These are phyloP conservation scores for Jasminum sambac DNA, from an alignment of 257 asterid species.

Conservation along the genomic window DNA sequence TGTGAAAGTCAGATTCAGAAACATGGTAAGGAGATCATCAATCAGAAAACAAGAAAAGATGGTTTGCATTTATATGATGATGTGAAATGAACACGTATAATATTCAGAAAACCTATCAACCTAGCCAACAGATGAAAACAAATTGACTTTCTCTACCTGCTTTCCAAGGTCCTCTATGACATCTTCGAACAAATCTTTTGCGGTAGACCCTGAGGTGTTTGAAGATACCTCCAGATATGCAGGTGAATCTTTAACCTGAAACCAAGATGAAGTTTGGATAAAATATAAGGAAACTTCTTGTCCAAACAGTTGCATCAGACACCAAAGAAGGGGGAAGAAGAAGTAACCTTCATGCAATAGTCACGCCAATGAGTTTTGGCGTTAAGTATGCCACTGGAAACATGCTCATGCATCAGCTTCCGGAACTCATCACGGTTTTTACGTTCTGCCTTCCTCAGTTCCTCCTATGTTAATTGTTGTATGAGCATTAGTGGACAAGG, in stretches of 20 bases:
- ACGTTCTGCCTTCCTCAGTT: conserved; percentile 75
- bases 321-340: too few relatives aligned
- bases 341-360: conserved; percentile 69
- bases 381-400: conserved; percentile 60
- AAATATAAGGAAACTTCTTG: not conserved
- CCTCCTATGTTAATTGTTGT: conserved; percentile 57
- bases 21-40: conserved; percentile 7
- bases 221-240: conserved; percentile 81
- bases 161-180: conserved; percentile 84
- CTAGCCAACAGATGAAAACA: not conserved
- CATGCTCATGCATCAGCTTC: conserved; percentile 93
- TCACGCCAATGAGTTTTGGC: conserved; percentile 88
- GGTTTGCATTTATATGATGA: not conserved
- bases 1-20: not conserved
- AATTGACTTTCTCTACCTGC: conserved; percentile 48
- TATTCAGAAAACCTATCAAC: not conserved
- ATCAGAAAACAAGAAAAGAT: not conserved
- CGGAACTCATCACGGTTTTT: conserved; percentile 97
- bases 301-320: conserved; percentile 13
- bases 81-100: not conserved
- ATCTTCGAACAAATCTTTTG: conserved; percentile 87
- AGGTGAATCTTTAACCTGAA: conserved; percentile 80
- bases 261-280: conserved; percentile 24
- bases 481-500: not conserved
- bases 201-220: conserved; percentile 73